Evolutionary conservation across 768 basidiomycete species (phyloP), one percentile per base, ranked within the genome.

Genomic region (Psilocybe tampanensis): DNA sequence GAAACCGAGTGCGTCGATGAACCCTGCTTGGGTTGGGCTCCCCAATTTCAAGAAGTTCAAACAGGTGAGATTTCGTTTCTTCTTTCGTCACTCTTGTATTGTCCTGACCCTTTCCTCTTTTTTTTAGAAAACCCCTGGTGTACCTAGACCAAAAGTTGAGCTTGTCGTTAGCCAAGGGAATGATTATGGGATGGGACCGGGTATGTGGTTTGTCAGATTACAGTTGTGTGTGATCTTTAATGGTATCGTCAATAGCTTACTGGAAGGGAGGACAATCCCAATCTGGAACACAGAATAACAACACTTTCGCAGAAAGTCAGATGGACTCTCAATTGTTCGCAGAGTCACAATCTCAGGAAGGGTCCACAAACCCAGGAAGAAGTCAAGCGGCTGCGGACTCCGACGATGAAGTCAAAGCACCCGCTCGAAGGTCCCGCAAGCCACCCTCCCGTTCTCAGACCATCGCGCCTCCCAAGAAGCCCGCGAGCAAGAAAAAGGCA

Each of bases 21-120:
- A 66, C 52, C 55, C 68, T 2, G 66, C 75, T 18, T 82, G 81
- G 84, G 74, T 79, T 53, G 81, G 81, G 1, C 73, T 75, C 45
- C 81, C 82, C 0, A 84, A 93, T 64, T 91, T 85, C 71, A 93
- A 93, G 67, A 92, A 86, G 68, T 93, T 92, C 63, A 89, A 83
- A 61, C 85, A 84, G 80, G 77, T 60, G 22, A 36, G 24, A 41
- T 11, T 29, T 50, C 22, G 32, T 4, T 5, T 41, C 15, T 24
- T 49, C 19, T 17, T 32, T 13, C 19, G 53, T 39, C 24, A 23
- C 21, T 59, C 44, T 45, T 41, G 17, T n/a, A 29, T 2, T 22
- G 19, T 8, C n/a, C 7, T 44, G 26, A 32, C 26, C 44, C 33
- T 53, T n/a, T n/a, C n/a, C n/a, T 53, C 52, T 22, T 24, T 23